Percentiles rank a stretch among this genome's conserved stretches.
phyloP scores from a whole-genome alignment of 768 basidiomycete genomes.

The Pisolithus orientalis region DNA sequence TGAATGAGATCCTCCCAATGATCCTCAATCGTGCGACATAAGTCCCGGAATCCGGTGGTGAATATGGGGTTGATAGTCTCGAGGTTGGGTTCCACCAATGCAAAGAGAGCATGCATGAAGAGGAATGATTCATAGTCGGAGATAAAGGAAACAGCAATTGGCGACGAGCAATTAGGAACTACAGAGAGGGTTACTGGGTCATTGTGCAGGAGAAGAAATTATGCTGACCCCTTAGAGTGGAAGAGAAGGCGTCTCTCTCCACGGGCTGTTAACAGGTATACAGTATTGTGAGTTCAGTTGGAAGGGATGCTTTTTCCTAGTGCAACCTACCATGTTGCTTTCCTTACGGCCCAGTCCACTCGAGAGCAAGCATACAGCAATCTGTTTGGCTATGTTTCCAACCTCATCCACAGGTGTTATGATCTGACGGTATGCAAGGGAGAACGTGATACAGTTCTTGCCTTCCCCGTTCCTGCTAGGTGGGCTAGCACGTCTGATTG shows the following conservation, averaged over 20 bases:
- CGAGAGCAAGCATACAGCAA: slow-evolving; percentile 15
- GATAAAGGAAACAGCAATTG: slow-evolving; percentile 13
- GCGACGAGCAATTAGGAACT: slow-evolving; percentile 12
- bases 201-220: neutral
- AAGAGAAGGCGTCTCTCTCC: slow-evolving; percentile 6
- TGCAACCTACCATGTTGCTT: slow-evolving; percentile 9
- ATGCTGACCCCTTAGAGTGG: slow-evolving; percentile 2
- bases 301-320: neutral
- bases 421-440: slow-evolving; percentile 11
- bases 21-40: slow-evolving; percentile 12
- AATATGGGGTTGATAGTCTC: slow-evolving; percentile 17
- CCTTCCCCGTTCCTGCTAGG: slow-evolving; percentile 4
- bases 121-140: slow-evolving; percentile 17
- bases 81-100: slow-evolving; percentile 13
- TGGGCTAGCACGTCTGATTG: slow-evolving; percentile 7
- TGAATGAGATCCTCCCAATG: slow-evolving; percentile 16
- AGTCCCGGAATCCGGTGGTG: slow-evolving; percentile 12
- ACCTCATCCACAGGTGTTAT: slow-evolving; percentile 5
- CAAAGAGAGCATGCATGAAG: slow-evolving; percentile 17
- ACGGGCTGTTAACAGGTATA: slow-evolving; percentile 5
- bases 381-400: slow-evolving; percentile 5
- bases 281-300: neutral
- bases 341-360: slow-evolving; percentile 16
- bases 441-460: slow-evolving; percentile 15
- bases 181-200: no score